A percentile compares a stretch with the other conserved stretches of the same genome.
phyloP scores from a whole-genome alignment of 257 asterid genomes.

The Jacaranda mimosifolia region DNA sequence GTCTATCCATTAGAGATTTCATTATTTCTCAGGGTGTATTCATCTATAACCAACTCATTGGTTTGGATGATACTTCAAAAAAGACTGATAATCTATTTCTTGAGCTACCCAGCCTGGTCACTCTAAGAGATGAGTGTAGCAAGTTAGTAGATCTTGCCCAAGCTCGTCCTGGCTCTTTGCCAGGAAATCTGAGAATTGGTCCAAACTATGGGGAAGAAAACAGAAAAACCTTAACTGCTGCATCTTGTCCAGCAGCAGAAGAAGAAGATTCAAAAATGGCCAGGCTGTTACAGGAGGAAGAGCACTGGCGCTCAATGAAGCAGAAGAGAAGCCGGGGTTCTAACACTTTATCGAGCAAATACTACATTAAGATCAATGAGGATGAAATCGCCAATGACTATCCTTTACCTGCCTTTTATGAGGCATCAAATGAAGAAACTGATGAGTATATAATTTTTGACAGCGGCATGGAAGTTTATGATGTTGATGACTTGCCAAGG shows the following conservation, averaged over 20 bases:
- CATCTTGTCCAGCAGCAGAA: conserved; percentile 55
- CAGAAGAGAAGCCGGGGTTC: conserved; percentile 66
- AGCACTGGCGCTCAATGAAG: conserved; percentile 81
- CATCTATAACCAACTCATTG: conserved; percentile 81
- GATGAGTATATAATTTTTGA: conserved; percentile 92
- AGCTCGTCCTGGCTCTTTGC: conserved; percentile 46
- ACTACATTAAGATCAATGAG: conserved; percentile 90
- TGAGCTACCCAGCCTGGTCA: conserved; percentile 68
- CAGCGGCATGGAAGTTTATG: conserved; percentile 56
- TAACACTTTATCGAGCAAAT: conserved; percentile 61
- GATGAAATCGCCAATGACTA: conserved; percentile 97
- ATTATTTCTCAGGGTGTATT: conserved; percentile 85
- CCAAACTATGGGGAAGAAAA: conserved; percentile 50
- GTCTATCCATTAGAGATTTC: conserved; percentile 77
- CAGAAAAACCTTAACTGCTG: conserved; percentile 34
- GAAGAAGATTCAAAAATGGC: conserved; percentile 80
- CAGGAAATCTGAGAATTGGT: conserved; percentile 67
- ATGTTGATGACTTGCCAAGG: conserved; percentile 75
- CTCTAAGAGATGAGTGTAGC: conserved; percentile 71
- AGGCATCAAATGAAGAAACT: conserved; percentile 69
- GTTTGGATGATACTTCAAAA: conserved; percentile 86
- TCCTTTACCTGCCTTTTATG: conserved; percentile 93
- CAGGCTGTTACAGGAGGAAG: conserved; percentile 83
- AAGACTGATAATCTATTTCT: conserved; percentile 60
- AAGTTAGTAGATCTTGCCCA: conserved; percentile 44